Base-by-base conservation (phyloP, 352 stramenopile genomes). In the Phytophthora citrophthora region DNA sequence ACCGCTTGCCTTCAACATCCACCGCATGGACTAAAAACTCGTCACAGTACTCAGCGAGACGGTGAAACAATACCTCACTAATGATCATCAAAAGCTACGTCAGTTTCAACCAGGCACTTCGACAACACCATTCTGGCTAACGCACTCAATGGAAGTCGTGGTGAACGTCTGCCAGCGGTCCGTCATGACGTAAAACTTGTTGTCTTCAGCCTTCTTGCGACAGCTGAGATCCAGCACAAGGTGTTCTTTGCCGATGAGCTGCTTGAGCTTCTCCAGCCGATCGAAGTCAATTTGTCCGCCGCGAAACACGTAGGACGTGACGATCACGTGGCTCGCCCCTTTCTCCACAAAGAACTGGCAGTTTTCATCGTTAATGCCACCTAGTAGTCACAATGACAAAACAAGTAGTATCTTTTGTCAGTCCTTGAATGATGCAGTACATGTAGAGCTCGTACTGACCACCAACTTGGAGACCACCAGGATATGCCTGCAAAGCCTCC, bases 11-110 rank as follows among this genome's bases (percentile, higher is more conserved):
- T 84, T 99, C 97, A 13, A 99, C 97, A 45, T 99, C 97, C 13
- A 99, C 97, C 0, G 96, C 97, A 74, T 99, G 97, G 1, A 99
- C 96, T 27, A 99, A 75, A 69, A 99, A 99, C 76, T 99, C 97
- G 61, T 97, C 93, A 65, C 97, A 99, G 69, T 98, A 98, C 26
- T 79, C 72, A 10, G 89, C 80, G 23, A 99, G 77, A 39, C 81
- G 77, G 47, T 89, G 71, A 54, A 99, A 89, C 50, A 95, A 88
- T n/a, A 81, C 79, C 55, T 90, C 73, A 44, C 89, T 96, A 29
- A 40, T 40, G 6, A 40, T 54, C 41, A 62, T 8, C 16, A 31
- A 60, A 61, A 1, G 38, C 2, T 56, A 15, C 11, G 32, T 68
- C 20, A 61, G 40, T 27, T 46, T 52, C 23, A 53, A 36, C 3